Evolutionary conservation across 768 basidiomycete genomes (phyloP).

Genomic region (Trametes punicea): DNA sequence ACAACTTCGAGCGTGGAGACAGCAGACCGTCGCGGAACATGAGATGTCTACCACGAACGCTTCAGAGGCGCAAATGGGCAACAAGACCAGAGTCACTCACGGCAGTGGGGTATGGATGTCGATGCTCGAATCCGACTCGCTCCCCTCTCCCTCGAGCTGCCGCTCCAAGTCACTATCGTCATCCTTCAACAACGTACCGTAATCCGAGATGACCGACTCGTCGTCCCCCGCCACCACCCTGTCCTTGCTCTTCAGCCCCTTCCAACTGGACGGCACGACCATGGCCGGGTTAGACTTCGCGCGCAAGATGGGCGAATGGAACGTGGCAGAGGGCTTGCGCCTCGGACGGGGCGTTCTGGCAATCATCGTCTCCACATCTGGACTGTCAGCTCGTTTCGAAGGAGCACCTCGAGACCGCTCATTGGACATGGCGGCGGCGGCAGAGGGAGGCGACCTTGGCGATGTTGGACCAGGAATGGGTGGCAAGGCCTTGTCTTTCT

Average conservation of each 20-base stretch:
- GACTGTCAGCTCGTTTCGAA: slow-evolving; percentile 26
- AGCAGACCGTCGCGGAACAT: slow-evolving; percentile 41
- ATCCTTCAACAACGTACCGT: slow-evolving; percentile 19
- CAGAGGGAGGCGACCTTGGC: too few species aligned
- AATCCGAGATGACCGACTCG: slow-evolving; percentile 14
- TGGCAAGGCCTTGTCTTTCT: slow-evolving; percentile 3
- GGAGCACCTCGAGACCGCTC: background rate
- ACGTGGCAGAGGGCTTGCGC: slow-evolving; percentile 23
- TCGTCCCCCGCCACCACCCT: slow-evolving; percentile 5
- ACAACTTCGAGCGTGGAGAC: slow-evolving; percentile 38
- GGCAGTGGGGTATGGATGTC: slow-evolving; percentile 40
- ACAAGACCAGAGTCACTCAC: slow-evolving; percentile 26
- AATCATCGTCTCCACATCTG: slow-evolving; percentile 33
- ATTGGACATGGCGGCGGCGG: background rate
- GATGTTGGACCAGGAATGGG: background rate
- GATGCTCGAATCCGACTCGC: slow-evolving; percentile 36
- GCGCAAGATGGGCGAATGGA: slow-evolving; percentile 17
- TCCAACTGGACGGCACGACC: slow-evolving; percentile 16
- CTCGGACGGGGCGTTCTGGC: slow-evolving; percentile 33
- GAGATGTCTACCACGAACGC: slow-evolving; percentile 30
- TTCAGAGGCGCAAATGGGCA: background rate
- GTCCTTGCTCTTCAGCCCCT: background rate
- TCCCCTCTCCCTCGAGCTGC: slow-evolving; percentile 25
- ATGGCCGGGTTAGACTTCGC: slow-evolving; percentile 17
- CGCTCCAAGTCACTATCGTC: slow-evolving; percentile 15